Base-by-base conservation (phyloP, 2,329 filamentous ascomycete genomes). In the Arthrobotrys sinensis region DNA sequence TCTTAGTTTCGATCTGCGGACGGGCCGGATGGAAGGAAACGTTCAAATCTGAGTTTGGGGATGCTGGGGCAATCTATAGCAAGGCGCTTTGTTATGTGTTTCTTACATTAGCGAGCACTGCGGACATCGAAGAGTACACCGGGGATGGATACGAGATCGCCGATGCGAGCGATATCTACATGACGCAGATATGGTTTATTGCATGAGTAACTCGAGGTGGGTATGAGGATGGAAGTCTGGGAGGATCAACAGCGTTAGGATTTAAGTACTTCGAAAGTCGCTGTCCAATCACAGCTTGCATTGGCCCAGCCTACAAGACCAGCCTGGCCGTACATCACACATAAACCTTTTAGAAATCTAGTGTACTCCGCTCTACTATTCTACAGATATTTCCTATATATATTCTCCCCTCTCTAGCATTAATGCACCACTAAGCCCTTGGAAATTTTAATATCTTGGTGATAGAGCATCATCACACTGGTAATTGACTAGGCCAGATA, bases 141-240 rank as follows among this genome's bases (percentile, higher is more conserved):
- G 63, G 62, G 24, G 40, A 38, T 4, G 70, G 63, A 12, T 45
- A 63, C 21, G 70, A 75, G 28, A 12, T 75, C n/a, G 70, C 63
- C 3, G 12, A 63, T 38, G 70, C 63, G 4, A 62, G 62, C 8
- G 52, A 63, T 11, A 46, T 68, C 1, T 75, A 68, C 28, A 34
- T 28, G 2, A 62, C 28, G 3, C 70, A 75, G n/a, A 75, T 68
- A 62, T 75, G 70, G 70, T 67, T 67, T 43, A 55, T 75, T 46
- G 70, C 46, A 21, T 75, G 19, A 67, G 14, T 6, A 6, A 12
- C 24, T 38, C 12, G 11, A n/a, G 11, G 32, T 11, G 48, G 12
- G 5, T 16, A 52, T 3, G 7, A 36, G 0, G 3, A 36, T 38
- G 6, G 6, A 5, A 19, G 8, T 60, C 3, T 14, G 34, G 19